phyloP scores from a whole-genome alignment of 441 rosid species.

The Dalechampia spathulata region DNA sequence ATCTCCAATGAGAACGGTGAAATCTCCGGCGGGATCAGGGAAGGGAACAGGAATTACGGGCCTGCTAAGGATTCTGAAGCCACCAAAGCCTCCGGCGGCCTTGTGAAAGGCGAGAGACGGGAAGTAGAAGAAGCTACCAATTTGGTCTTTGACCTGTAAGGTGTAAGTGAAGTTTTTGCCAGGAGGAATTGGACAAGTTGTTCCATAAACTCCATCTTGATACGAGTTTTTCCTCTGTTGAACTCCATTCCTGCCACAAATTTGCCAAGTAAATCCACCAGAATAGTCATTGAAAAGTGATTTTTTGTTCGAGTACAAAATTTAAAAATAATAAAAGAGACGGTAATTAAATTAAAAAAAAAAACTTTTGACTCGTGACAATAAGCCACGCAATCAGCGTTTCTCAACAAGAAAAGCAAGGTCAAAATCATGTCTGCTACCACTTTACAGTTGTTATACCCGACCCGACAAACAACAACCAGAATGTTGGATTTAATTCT shows the following conservation, averaged over 20 bases:
- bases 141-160: conserved; percentile 85
- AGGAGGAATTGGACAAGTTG: conserved; percentile 89
- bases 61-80: conserved; percentile 70
- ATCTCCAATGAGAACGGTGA: conserved; percentile 77
- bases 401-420: neutral
- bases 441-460: conserved; percentile 11
- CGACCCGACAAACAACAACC: neutral
- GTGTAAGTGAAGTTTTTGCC: conserved; percentile 72
- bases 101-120: conserved; percentile 92
- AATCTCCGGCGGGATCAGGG: conserved; percentile 65
- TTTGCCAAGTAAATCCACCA: too few relatives aligned
- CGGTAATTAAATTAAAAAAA: neutral
- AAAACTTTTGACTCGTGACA: conserved; percentile 14
- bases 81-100: conserved; percentile 90
- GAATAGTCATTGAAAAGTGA: too few relatives aligned
- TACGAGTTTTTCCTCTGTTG: conserved; percentile 77
- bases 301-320: too few relatives aligned
- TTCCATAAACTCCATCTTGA: conserved; percentile 73
- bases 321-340: neutral
- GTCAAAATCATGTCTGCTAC: neutral
- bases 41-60: conserved; percentile 83
- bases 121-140: conserved; percentile 81
- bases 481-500: neutral
- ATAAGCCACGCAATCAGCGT: neutral
- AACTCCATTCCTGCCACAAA: conserved; percentile 59